phyloP scores from a whole-genome alignment of 371 early-diverging fungal species.

The Apophysomyces ossiformis region DNA sequence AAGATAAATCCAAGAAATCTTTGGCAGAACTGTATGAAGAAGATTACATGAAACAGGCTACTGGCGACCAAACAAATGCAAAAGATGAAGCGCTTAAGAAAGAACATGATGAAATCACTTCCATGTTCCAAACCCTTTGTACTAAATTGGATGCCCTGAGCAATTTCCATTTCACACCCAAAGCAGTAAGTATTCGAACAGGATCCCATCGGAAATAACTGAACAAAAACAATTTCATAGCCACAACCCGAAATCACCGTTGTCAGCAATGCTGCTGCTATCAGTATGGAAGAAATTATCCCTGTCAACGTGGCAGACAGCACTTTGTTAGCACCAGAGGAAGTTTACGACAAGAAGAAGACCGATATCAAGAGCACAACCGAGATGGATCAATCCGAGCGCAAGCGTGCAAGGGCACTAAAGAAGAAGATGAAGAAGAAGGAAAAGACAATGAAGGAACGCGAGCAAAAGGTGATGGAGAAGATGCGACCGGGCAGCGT shows the following conservation, averaged over 20 bases:
- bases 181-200: constrained; percentile 45
- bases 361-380: constrained; percentile 65
- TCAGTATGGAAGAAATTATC: constrained; percentile 94
- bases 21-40: constrained; percentile 93
- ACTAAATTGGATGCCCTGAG: constrained; percentile 87
- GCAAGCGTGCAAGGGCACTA: constrained; percentile 66
- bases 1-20: constrained; percentile 83
- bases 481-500: constrained; percentile 58
- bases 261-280: constrained; percentile 83
- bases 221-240: constrained; percentile 13
- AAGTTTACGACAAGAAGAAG: constrained; percentile 80
- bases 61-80: constrained; percentile 63
- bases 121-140: constrained; percentile 75
- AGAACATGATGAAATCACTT: constrained; percentile 82
- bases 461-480: constrained; percentile 54
- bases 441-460: constrained; percentile 62
- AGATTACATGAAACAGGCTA: constrained; percentile 76
- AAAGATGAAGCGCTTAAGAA: constrained; percentile 76
- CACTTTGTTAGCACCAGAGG: constrained; percentile 87
- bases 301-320: constrained; percentile 89
- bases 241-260: constrained; percentile 79
- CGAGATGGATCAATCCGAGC: constrained; percentile 77
- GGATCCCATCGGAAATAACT: neutral
- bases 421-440: constrained; percentile 71
- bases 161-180: constrained; percentile 93